Evolutionary conservation across 2,329 filamentous ascomycete genomes (phyloP), one percentile per base, ranked within the genome.

Genomic region (Aspergillus caelatus): DNA sequence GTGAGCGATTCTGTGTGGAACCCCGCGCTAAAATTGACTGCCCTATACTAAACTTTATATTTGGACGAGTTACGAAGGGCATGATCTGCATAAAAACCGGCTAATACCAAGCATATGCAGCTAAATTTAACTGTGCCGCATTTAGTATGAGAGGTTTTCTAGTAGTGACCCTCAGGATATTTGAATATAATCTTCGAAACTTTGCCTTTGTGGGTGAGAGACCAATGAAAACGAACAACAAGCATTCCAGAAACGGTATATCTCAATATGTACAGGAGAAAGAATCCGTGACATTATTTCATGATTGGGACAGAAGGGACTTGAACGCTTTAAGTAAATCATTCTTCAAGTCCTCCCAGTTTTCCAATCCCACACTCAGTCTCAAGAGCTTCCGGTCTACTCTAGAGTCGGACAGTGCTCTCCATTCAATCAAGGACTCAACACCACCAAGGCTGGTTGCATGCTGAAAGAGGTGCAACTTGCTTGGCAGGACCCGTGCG

Each of bases 391-490:
- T 84, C 72, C 83, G 86, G 71, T 96, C 91, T 26, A 96, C 89
- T 1, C 77, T 82, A 0, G 80, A 72, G 80, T 99, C 94, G 64
- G 89, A 90, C 91, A 98, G 93, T 32, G 91, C 87, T 61, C 95
- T 85, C 95, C 95, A 99, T 84, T 99, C 95, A 68, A 99, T 93
- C 81, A 98, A 79, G 74, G 92, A 96, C 84, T 98, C 95, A 16
- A 98, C 93, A 8, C 94, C 94, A 1, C 94, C 94, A 28, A 99
- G 80, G 77, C 92, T 96, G 1, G 95, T 99, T 3, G 94, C 94
- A 78, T 99, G 94, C 71, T 97, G 92, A 81, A 98, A 98, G 39
- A 97, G 84, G 1, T 82, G 75, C 75, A 98, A 79, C 77, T 91
- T 91, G 72, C 89, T 91, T 3, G 95, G 95, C 67, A 99, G 77